Conservation (phyloP, 2,329 filamentous ascomycete genomes). For the Cryphonectria nitschkei region DNA sequence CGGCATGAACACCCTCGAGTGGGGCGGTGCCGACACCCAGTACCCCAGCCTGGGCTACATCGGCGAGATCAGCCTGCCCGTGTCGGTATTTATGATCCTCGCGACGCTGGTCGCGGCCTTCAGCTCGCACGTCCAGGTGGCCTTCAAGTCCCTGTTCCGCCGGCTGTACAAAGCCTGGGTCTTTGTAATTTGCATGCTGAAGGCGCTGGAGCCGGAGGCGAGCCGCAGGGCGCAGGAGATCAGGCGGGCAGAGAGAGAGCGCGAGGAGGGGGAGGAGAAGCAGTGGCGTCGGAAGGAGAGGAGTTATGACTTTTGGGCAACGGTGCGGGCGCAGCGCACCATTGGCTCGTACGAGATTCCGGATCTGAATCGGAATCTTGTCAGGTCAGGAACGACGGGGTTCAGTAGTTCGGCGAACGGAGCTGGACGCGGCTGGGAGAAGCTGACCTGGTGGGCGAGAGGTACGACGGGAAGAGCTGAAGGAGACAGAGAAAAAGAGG, state of each 20-base stretch:
- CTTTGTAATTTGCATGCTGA: slow-evolving; percentile 18
- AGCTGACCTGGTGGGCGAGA: background rate
- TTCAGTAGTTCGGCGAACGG: slow-evolving; percentile 16
- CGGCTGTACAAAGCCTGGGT: background rate
- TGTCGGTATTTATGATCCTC: slow-evolving; percentile 52
- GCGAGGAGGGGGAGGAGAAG: slow-evolving; percentile 32
- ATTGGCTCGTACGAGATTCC: slow-evolving; percentile 42
- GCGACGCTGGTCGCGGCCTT: slow-evolving; percentile 59
- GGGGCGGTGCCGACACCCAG: slow-evolving; percentile 50
- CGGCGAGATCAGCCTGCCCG: slow-evolving; percentile 52
- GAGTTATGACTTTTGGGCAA: slow-evolving; percentile 47
- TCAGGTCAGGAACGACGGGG: slow-evolving; percentile 17
- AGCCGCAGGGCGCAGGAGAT: slow-evolving; percentile 27
- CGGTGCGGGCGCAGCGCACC: slow-evolving; percentile 38
- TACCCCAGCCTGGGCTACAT: slow-evolving; percentile 50
- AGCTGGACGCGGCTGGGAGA: background rate
- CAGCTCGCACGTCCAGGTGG: slow-evolving; percentile 48
- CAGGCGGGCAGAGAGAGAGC: slow-evolving; percentile 29
- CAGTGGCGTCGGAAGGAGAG: slow-evolving; percentile 36
- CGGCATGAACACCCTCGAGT: slow-evolving; percentile 67
- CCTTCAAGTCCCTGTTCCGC: slow-evolving; percentile 33
- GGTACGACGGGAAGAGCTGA: background rate
- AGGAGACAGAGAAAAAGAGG: no score
- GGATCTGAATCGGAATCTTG: slow-evolving; percentile 39
- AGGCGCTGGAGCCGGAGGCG: slow-evolving; percentile 36